Evolutionary conservation across 441 rosid genomes (phyloP).

Genomic region (Theobroma grandiflorum): DNA sequence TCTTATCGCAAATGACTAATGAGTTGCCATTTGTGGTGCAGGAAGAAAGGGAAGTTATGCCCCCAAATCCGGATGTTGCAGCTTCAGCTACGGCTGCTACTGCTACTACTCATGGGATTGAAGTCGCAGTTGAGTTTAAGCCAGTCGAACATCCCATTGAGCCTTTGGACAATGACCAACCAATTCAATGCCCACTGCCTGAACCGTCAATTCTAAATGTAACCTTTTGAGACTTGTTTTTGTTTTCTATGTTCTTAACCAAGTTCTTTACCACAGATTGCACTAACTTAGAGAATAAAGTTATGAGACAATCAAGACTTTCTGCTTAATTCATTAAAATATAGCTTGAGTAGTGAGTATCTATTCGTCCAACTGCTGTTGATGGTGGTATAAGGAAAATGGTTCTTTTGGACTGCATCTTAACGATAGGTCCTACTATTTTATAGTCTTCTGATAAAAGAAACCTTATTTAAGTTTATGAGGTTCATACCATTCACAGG

Average conservation of each 20-base stretch:
- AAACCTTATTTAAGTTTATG: neutral
- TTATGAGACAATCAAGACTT: neutral
- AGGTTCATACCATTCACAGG: neutral
- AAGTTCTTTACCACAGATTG: neutral
- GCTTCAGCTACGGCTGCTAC: constrained; percentile 44
- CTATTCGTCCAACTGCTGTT: neutral
- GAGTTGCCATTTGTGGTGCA: constrained; percentile 37
- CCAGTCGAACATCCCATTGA: constrained; percentile 92
- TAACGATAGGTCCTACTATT: neutral
- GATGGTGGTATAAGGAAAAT: neutral
- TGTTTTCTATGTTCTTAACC: neutral
- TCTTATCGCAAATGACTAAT: neutral
- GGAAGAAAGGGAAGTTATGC: constrained; percentile 77
- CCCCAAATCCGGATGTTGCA: constrained; percentile 57
- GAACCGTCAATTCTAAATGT: constrained; percentile 96
- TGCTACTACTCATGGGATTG: constrained; percentile 79
- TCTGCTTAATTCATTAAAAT: neutral
- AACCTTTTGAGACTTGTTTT: constrained; percentile 36
- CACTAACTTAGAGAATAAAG: neutral
- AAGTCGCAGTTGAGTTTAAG: constrained; percentile 85
- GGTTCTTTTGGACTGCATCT: neutral
- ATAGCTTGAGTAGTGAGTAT: neutral
- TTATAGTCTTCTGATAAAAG: neutral
- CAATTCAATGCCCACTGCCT: constrained; percentile 87
- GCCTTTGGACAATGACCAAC: constrained; percentile 77